A percentile compares a stretch with the other conserved stretches of the same genome.
Evolutionary conservation across 1,139 yeast species (phyloP).

Genomic region (Blastobotrys apis): DNA sequence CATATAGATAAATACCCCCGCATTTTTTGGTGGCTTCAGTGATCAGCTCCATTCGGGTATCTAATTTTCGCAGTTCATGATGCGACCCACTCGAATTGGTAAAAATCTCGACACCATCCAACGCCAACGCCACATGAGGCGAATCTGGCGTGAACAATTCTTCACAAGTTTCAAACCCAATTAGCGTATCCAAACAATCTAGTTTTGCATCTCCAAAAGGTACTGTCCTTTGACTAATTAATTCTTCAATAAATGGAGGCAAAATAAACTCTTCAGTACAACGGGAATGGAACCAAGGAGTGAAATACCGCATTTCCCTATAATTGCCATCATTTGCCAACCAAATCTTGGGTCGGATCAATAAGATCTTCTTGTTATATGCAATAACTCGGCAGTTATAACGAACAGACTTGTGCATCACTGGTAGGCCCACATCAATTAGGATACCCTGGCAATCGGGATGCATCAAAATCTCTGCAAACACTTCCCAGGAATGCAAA

Average conservation of each 20-base stretch:
- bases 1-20: constrained; percentile 90
- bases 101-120: constrained; percentile 94
- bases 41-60: constrained; percentile 78
- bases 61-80: constrained; percentile 86
- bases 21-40: constrained; percentile 91
- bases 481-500: constrained; percentile 92
- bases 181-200: constrained; percentile 74
- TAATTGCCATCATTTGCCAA: constrained; percentile 97
- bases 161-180: constrained; percentile 97
- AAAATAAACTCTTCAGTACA: constrained; percentile 66
- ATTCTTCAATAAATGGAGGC: constrained; percentile 58
- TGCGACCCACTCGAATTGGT: constrained; percentile 96
- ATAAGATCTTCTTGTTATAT: constrained; percentile 67
- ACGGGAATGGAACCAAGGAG: constrained; percentile 85
- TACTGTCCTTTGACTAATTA: constrained; percentile 53
- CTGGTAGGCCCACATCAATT: constrained; percentile 92
- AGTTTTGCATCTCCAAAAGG: constrained; percentile 88
- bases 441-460: constrained; percentile 68
- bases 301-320: constrained; percentile 94
- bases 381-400: constrained; percentile 89
- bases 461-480: constrained; percentile 65
- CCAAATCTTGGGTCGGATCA: constrained; percentile 88
- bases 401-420: constrained; percentile 78
- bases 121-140: constrained; percentile 86
- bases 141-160: constrained; percentile 94